Evolutionary conservation across 2,329 filamentous ascomycete species (phyloP).

Genomic region (Exserohilum rostratum): DNA sequence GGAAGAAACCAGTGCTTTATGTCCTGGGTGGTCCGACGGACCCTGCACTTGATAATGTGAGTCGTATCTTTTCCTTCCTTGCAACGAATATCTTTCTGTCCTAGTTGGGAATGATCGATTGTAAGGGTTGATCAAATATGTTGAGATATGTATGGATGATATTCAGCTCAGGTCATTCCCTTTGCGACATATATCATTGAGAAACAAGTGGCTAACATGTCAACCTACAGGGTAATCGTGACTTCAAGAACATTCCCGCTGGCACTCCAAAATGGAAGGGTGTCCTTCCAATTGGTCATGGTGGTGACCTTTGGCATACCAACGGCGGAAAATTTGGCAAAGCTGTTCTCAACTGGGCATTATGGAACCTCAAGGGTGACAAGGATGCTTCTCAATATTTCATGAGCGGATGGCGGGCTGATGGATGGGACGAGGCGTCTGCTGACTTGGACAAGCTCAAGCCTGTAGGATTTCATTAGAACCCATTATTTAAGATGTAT

Average conservation of each 20-base stretch:
- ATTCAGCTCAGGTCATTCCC: neutral
- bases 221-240: neutral
- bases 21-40: neutral
- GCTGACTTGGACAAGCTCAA: neutral
- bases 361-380: neutral
- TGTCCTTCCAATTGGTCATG: neutral
- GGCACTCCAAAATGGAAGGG: neutral
- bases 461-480: neutral
- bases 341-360: neutral
- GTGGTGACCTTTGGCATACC: neutral
- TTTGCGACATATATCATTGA: neutral
- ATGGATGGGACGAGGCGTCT: neutral
- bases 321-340: neutral
- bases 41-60: neutral
- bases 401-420: neutral
- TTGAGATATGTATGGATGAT: neutral
- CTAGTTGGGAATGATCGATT: no score
- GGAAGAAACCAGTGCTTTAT: neutral
- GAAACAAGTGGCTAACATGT: neutral
- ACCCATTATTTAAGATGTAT: neutral
- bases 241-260: neutral
- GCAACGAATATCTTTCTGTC: no score
- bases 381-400: neutral
- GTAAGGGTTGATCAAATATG: no score
- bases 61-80: neutral